A percentile compares a stretch with the other conserved stretches of the same genome.
phyloP scores from a whole-genome alignment of 345 rosid species.

The Arabidopsis thaliana region TAIR10.1 NC_003070.9:24246001-24246500 shows the following conservation, averaged over 20 bases:
- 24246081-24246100: slow-evolving; percentile 67
- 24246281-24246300: slow-evolving; percentile 60
- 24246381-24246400: slow-evolving; percentile 52
- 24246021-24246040: slow-evolving; percentile 93
- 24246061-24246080: slow-evolving; percentile 66
- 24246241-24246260: slow-evolving; percentile 46
- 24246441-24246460: slow-evolving; percentile 93
- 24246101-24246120: slow-evolving; percentile 73
- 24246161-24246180: slow-evolving; percentile 65
- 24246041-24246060: slow-evolving; percentile 75
- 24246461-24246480: slow-evolving; percentile 87
- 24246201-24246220: slow-evolving; percentile 42
- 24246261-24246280: slow-evolving; percentile 37
- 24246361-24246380: slow-evolving; percentile 7
- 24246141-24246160: slow-evolving; percentile 59
- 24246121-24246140: slow-evolving; percentile 65
- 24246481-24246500: neutral
- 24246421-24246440: slow-evolving; percentile 94
- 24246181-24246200: slow-evolving; percentile 47
- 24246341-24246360: slow-evolving; percentile 4
- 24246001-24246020: slow-evolving; percentile 91
- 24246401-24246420: slow-evolving; percentile 94
- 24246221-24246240: slow-evolving; percentile 41
- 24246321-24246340: slow-evolving; percentile 15
- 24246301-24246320: slow-evolving; percentile 59